These are phyloP conservation scores for Cerioporus squamosus DNA, from an alignment of 1,284 basidiomycete species.

Conservation along the genomic window DNA sequence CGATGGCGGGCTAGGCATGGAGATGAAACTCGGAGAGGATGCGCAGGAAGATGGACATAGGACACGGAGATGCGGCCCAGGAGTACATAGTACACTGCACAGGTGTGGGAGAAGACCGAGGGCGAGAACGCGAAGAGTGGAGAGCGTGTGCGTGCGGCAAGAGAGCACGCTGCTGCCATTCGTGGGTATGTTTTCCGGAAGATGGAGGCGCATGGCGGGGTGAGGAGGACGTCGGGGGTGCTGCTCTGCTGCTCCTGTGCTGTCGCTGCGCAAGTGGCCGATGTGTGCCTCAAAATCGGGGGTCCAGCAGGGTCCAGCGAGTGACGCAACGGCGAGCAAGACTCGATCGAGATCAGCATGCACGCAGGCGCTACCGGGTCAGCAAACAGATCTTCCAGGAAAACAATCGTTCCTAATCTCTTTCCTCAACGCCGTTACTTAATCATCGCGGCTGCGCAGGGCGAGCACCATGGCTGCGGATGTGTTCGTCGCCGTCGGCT, in stretches of 20 bases:
- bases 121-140: neutral
- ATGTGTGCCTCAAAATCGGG: neutral
- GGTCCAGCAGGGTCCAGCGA: too few relatives aligned
- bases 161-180: neutral
- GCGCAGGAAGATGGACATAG: too few relatives aligned
- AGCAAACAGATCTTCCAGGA: neutral
- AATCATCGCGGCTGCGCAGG: constrained; percentile 5
- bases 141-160: neutral
- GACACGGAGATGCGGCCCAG: too few relatives aligned
- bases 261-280: neutral
- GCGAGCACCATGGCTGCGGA: neutral
- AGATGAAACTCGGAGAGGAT: too few relatives aligned
- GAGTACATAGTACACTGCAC: neutral
- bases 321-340: constrained; percentile 10
- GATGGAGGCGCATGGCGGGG: neutral
- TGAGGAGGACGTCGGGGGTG: too few relatives aligned
- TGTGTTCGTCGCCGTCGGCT: neutral
- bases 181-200: neutral
- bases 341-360: constrained; percentile 14
- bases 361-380: neutral
- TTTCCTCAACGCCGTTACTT: neutral
- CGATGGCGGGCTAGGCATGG: too few relatives aligned
- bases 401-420: neutral
- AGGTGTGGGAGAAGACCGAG: neutral
- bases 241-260: too few relatives aligned